Base-by-base conservation (phyloP, 1,284 basidiomycete genomes). In the Inonotus hispidus region DNA sequence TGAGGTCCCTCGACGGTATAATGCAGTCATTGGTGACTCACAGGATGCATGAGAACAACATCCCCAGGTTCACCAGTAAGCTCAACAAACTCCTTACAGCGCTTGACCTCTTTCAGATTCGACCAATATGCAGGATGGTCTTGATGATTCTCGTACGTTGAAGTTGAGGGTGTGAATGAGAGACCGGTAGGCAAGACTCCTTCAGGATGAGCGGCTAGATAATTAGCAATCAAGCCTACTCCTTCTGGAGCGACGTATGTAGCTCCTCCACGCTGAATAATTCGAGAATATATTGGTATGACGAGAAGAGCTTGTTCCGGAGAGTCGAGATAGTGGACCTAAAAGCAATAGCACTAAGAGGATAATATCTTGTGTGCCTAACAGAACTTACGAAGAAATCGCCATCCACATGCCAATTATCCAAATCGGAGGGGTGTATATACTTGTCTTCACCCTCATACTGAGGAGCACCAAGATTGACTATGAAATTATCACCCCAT, bases 391-490 rank as follows among this genome's bases (percentile, higher is more conserved):
- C 78, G 69, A 84, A 85, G 68, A 84, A 85, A 67, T 85, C 83
- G 37, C 83, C 83, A 69, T 84, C 83, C 53, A 83, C 81, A 69
- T 86, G 83, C 82, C 83, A 86, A 65, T 83, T 83, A 64, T 78
- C 77, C 60, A 85, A 69, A 61, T 81, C 75, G 59, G 70, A 66
- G 6, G 80, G 80, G 27, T 72, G 69, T 41, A 74, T 68, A 11
- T 64, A 63, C 49, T 71, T 67, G 14, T 67, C 69, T 16, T 65
- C 63, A 29, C 71, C 69, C 60, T 77, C 76, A 50, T 76, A 71
- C 49, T 77, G 76, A 7, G 76, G 72, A 14, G 72, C 77, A 29
- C 82, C 82, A 21, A 86, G 70, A 67, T 84, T 85, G 38, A 84
- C 77, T 62, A 84, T 84, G 70, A 84, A 84, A 43, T 78, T 79